Conservation (phyloP, 2,329 filamentous ascomycete genomes). For the Massarina eburnea region DNA sequence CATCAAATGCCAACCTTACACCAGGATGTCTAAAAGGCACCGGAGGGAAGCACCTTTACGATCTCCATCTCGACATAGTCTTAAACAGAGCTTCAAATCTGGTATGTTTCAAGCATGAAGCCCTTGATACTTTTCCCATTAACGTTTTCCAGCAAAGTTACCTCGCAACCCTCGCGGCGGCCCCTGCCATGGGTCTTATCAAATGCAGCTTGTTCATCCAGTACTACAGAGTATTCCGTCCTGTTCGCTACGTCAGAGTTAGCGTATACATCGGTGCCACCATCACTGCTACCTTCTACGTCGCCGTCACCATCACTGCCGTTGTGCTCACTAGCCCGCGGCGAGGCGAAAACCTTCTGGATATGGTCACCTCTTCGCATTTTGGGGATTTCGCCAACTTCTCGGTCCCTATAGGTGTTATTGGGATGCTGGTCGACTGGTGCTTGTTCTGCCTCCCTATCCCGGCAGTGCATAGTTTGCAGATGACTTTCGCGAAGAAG, state of each 20-base stretch:
- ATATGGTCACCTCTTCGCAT: conserved; percentile 12
- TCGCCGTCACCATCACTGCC: conserved; percentile 10
- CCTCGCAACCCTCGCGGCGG: neutral
- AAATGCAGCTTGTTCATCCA: conserved; percentile 18
- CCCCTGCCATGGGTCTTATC: conserved; percentile 15
- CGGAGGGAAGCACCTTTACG: neutral
- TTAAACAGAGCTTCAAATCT: neutral
- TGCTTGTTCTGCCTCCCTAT: conserved; percentile 6
- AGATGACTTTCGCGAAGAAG: conserved; percentile 1
- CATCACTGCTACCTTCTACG: conserved; percentile 12
- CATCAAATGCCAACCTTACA: neutral
- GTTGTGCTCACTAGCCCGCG: conserved; percentile 15
- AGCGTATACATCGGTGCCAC: conserved; percentile 16
- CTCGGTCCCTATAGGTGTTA: conserved; percentile 13
- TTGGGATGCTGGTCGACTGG: conserved; percentile 13
- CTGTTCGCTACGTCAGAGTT: conserved; percentile 13
- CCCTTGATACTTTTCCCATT: neutral
- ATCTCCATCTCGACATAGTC: conserved; percentile 2
- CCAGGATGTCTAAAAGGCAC: neutral
- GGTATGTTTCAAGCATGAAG: neutral
- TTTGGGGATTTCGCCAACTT: conserved; percentile 11
- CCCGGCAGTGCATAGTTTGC: conserved; percentile 4
- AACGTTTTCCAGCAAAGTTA: conserved; percentile 3
- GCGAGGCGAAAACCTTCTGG: conserved; percentile 14
- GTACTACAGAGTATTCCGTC: conserved; percentile 14